Base-by-base conservation (phyloP, 371 early-diverging fungal species). In the Mortierella sp. region DNA sequence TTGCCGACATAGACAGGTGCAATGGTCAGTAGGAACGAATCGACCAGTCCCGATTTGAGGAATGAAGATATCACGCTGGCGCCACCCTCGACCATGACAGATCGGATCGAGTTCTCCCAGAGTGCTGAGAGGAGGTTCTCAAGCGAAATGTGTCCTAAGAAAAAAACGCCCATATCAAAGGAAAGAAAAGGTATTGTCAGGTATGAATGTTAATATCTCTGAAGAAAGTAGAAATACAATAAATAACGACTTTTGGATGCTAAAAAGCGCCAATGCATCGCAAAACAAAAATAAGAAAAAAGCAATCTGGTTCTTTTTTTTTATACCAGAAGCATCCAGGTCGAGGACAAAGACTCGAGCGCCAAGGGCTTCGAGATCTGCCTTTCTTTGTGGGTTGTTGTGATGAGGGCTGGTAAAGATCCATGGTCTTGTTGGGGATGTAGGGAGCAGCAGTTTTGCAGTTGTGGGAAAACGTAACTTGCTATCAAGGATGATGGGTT, bases 41-140 rank as follows among this genome's bases (percentile, higher is more conserved):
- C 93, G 38, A 91, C 84, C 50, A 91, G 71, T 1, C 77, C 80
- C 45, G 78, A 83, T 34, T 79, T 77, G 73, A 97, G 80, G 75
- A 96, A 96, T 1, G 93, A 88, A 44, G 92, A 89, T 50, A 98
- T 97, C 13, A 98, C 89, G 19, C 87, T 83, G 0, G 97, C 94
- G 3, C 99, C 99, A 21, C 99, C 99, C 91, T 98, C 99, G 28
- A 98, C 94, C 99, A 98, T 98, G 38, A 98, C 79, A 0, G 89
- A 80, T 10, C 81, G 76, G 13, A 93, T 91, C 0, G 81, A 79
- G 16, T 44, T 75, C n/a, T 55, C 55, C 2, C 90, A 91, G 54
- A 93, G 73, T 24, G 68, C 55, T 24, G 73, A 45, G 2, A 92
- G 86, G 19, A 90, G 80, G 45, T 31, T 73, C 31, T 26, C 70